Conservation (phyloP, 2,329 filamentous ascomycete species). For the Davidsoniella australis region DNA sequence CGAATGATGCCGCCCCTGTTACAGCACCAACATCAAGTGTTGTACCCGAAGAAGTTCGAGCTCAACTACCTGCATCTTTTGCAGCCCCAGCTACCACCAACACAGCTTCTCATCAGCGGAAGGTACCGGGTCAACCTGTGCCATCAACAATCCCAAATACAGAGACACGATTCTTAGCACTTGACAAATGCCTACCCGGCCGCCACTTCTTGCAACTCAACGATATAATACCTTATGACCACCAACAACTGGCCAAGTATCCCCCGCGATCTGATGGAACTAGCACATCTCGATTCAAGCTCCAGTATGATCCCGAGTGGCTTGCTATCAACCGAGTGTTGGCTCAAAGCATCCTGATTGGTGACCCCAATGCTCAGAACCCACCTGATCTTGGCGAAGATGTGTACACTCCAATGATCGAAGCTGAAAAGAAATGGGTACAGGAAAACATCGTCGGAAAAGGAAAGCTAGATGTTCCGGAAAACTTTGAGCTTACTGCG, state of each 20-base stretch:
- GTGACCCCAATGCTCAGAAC: slow-evolving; percentile 35
- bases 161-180: slow-evolving; percentile 64
- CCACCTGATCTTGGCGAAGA: slow-evolving; percentile 50
- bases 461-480: slow-evolving; percentile 50
- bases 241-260: slow-evolving; percentile 15
- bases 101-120: slow-evolving; percentile 17
- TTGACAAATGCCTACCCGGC: slow-evolving; percentile 77
- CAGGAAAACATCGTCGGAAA: slow-evolving; percentile 51
- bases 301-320: slow-evolving; percentile 88
- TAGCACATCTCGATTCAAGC: slow-evolving; percentile 38
- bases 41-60: slow-evolving; percentile 48
- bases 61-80: slow-evolving; percentile 64
- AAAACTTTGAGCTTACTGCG: slow-evolving; percentile 64
- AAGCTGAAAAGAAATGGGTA: slow-evolving; percentile 61
- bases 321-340: slow-evolving; percentile 82
- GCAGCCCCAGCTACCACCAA: slow-evolving; percentile 21
- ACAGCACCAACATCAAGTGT: slow-evolving; percentile 10
- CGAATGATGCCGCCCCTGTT: neutral
- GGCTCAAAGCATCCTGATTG: slow-evolving; percentile 44
- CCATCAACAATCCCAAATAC: slow-evolving; percentile 62
- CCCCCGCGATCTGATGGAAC: slow-evolving; percentile 13
- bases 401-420: slow-evolving; percentile 50
- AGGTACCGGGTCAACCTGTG: slow-evolving; percentile 41
- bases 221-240: slow-evolving; percentile 36
- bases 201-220: slow-evolving; percentile 70